Conservation (phyloP, 805 yeast genomes). For the Candida namnaoensis region DNA sequence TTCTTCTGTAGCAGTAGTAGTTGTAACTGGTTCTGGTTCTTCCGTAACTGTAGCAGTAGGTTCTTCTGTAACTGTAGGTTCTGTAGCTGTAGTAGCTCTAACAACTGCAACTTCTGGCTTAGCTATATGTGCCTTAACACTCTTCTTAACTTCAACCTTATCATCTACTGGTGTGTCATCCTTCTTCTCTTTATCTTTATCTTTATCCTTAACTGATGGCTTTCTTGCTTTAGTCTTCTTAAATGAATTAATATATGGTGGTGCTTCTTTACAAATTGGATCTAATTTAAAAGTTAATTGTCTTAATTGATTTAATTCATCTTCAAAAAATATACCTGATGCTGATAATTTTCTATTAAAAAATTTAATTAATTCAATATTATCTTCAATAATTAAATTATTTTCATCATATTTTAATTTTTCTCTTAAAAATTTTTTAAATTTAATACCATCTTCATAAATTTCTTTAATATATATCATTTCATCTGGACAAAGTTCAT, state of each 20-base stretch:
- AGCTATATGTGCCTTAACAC: too few species aligned
- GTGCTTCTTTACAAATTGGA: slow-evolving; percentile 17
- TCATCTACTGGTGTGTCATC: too few species aligned
- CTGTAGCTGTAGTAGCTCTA: too few species aligned
- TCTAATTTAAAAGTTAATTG: slow-evolving; percentile 16
- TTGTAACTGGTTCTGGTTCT: neutral
- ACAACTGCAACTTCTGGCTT: too few species aligned
- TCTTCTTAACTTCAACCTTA: too few species aligned
- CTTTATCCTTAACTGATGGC: neutral
- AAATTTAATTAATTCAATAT: slow-evolving; percentile 26
- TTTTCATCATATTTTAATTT: slow-evolving; percentile 11
- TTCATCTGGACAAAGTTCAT: slow-evolving; percentile 27
- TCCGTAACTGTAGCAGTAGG: too few species aligned
- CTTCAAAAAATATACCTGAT: slow-evolving; percentile 22
- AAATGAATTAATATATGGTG: slow-evolving; percentile 17
- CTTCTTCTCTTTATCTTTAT: too few species aligned
- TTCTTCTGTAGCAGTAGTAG: neutral
- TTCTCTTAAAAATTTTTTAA: slow-evolving; percentile 12
- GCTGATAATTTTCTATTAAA: slow-evolving; percentile 42
- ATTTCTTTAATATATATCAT: slow-evolving; percentile 12
- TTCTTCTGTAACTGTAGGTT: too few species aligned
- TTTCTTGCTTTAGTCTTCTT: slow-evolving; percentile 10
- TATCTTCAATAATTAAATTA: slow-evolving; percentile 10
- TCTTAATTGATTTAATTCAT: slow-evolving; percentile 24
- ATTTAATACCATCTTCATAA: slow-evolving; percentile 9